These are phyloP conservation scores for Paecilomyces sp. DNA, from an alignment of 2,329 filamentous ascomycete genomes.

Conservation along the genomic window DNA sequence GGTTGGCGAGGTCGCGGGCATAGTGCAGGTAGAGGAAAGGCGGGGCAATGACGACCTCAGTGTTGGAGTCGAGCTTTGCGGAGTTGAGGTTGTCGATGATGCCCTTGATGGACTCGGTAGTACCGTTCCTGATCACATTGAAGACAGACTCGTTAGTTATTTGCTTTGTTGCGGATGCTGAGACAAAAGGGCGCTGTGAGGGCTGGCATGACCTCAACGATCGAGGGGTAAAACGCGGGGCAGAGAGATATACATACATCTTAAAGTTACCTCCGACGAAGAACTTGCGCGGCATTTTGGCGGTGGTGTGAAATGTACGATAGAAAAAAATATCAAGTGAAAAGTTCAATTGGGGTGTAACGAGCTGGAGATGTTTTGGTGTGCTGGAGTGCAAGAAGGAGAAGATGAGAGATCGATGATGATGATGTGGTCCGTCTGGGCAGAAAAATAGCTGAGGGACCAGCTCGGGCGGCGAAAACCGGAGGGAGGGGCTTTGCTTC, in stretches of 20 bases:
- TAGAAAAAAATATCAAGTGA: neutral
- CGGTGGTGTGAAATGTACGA: conserved; percentile 10
- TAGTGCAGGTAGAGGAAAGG: conserved; percentile 85
- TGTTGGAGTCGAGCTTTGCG: conserved; percentile 54
- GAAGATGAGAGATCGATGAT: neutral
- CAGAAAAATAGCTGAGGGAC: neutral
- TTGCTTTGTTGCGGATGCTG: neutral
- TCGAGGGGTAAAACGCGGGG: conserved; percentile 13
- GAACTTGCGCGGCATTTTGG: conserved; percentile 88
- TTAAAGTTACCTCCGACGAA: conserved; percentile 99
- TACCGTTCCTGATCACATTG: conserved; percentile 69
- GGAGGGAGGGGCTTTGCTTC: neutral
- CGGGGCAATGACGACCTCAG: conserved; percentile 92
- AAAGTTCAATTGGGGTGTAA: neutral
- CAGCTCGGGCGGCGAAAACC: neutral
- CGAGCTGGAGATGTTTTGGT: neutral
- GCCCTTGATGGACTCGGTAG: conserved; percentile 76
- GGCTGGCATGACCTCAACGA: conserved; percentile 17
- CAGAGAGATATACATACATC: conserved; percentile 59
- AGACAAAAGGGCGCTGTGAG: neutral
- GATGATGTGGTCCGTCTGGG: neutral
- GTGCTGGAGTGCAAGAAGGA: neutral
- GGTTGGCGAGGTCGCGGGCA: conserved; percentile 68
- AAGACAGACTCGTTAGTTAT: conserved; percentile 2
- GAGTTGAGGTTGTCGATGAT: conserved; percentile 87